These are phyloP conservation scores for Raphanus sativus DNA, from an alignment of 345 rosid genomes.

Conservation along the genomic window DNA sequence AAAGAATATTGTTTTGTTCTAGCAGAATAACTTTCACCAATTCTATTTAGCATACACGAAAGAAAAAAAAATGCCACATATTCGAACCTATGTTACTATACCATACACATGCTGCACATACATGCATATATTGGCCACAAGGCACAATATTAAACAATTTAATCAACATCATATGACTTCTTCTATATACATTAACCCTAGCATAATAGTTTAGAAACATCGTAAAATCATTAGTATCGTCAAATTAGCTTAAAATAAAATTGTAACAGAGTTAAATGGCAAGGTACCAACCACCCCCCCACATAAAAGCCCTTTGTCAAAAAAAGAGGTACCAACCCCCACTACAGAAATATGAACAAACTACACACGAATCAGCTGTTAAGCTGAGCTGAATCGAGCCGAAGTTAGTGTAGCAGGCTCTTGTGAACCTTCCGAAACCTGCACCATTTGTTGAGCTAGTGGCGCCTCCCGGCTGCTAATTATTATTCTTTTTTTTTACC, in stretches of 20 bases:
- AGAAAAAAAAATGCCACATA: background rate
- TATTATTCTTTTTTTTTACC: background rate
- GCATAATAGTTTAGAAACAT: background rate
- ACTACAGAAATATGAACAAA: background rate
- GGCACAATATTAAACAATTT: background rate
- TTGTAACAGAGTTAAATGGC: background rate
- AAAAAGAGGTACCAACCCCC: background rate
- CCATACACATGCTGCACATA: background rate
- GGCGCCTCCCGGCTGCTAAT: background rate
- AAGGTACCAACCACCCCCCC: background rate
- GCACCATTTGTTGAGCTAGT: background rate
- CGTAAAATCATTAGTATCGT: too few relatives aligned
- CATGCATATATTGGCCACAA: background rate
- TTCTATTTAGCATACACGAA: background rate
- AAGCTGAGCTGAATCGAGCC: background rate
- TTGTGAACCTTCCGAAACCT: background rate
- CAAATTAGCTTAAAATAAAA: background rate
- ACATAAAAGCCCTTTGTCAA: too few relatives aligned
- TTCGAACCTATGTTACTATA: background rate
- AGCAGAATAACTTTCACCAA: too few relatives aligned
- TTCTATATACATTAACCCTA: background rate
- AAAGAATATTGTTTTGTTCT: too few relatives aligned
- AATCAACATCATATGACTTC: background rate
- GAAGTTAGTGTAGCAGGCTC: background rate
- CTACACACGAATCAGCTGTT: background rate